Conservation (phyloP, 305 asterid genomes). For the Fraxinus latifolia region DNA sequence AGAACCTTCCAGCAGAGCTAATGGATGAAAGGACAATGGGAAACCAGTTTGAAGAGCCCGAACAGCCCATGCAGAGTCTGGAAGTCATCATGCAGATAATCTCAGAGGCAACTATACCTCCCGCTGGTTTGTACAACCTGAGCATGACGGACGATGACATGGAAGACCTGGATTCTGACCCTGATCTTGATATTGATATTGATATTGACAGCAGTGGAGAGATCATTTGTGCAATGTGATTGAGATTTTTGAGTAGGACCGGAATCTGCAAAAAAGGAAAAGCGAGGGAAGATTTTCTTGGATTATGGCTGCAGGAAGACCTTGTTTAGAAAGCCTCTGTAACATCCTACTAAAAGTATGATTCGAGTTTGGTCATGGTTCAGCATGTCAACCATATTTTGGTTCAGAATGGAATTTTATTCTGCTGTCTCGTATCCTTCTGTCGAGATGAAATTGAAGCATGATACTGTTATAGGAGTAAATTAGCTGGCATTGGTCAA, state of each 20-base stretch:
- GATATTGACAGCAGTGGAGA: conserved; percentile 98
- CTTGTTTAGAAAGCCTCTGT: background rate
- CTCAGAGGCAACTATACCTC: conserved; percentile 90
- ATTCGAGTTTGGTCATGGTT: background rate
- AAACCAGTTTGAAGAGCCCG: conserved; percentile 80
- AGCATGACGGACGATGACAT: conserved; percentile 91
- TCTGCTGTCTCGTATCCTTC: background rate
- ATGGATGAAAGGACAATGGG: conserved; percentile 65
- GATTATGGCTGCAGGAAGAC: background rate
- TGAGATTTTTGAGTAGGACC: background rate
- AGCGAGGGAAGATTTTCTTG: background rate
- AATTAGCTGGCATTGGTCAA: background rate
- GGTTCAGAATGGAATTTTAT: conserved; percentile 1
- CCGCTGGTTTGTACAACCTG: conserved; percentile 63
- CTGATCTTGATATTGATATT: conserved; percentile 84
- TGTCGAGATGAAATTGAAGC: background rate
- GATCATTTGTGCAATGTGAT: conserved; percentile 78
- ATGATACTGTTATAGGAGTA: conserved; percentile 5
- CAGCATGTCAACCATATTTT: background rate
- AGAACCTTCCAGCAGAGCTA: conserved; percentile 83
- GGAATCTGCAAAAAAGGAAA: background rate
- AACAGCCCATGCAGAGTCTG: conserved; percentile 82
- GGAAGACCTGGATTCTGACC: conserved; percentile 88
- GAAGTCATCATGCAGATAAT: conserved; percentile 88
- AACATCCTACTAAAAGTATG: background rate